These are phyloP conservation scores for Prunus dulcis DNA, from an alignment of 306 rosid species.

Conservation along the genomic window DNA sequence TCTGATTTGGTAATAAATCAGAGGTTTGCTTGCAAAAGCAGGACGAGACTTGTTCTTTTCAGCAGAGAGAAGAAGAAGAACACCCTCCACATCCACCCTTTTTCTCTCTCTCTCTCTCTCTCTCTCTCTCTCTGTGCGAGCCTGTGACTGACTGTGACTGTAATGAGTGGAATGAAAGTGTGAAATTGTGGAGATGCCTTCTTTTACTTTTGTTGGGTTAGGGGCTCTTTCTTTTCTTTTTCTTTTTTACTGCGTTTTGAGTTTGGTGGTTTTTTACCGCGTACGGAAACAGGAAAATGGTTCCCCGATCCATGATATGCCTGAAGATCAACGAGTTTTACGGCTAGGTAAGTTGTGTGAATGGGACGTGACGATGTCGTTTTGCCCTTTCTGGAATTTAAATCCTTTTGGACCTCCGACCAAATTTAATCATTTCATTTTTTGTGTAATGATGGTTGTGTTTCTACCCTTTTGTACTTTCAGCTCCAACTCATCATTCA, in stretches of 20 bases:
- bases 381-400: not conserved
- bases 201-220: too few relatives aligned
- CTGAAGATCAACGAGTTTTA: not conserved
- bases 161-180: not conserved
- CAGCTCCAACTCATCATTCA: not conserved
- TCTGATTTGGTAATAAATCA: not conserved
- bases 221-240: not conserved
- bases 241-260: not conserved
- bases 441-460: not conserved
- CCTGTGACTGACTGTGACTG: not conserved
- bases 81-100: slow-evolving; percentile 2
- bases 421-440: not conserved
- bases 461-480: not conserved
- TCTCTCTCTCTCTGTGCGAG: not conserved
- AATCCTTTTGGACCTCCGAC: not conserved
- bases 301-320: not conserved
- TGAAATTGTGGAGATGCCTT: not conserved
- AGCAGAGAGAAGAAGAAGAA: slow-evolving; percentile 1
- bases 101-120: not conserved
- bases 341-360: not conserved
- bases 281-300: not conserved
- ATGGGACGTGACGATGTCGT: not conserved
- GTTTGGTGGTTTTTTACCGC: not conserved
- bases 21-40: not conserved
- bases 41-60: not conserved